Evolutionary conservation across 2,329 filamentous ascomycete species (phyloP).

Genomic region (Epichloe glyceriae): DNA sequence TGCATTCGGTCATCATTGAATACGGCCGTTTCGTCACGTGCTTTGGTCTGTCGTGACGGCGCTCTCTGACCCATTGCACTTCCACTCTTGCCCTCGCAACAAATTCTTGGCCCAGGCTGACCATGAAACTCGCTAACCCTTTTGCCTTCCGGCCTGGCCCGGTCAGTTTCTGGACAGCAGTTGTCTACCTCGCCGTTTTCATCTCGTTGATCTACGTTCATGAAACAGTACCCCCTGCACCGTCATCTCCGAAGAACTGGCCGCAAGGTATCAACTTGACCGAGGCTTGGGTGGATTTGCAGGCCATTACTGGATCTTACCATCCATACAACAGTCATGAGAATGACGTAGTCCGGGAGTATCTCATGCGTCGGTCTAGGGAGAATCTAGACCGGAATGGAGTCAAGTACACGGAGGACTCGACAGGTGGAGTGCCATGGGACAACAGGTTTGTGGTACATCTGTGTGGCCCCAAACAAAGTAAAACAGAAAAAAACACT

Average conservation of each 20-base stretch:
- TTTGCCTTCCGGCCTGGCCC: conserved; percentile 69
- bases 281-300: conserved; percentile 77
- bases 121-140: conserved; percentile 32
- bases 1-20: not conserved
- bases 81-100: not conserved
- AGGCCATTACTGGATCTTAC: conserved; percentile 58
- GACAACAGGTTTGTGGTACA: conserved; percentile 1
- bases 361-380: conserved; percentile 58
- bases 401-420: conserved; percentile 32
- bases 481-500: not conserved
- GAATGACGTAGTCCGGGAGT: conserved; percentile 70
- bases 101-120: not conserved
- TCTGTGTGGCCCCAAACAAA: not conserved
- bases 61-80: not conserved
- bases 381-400: conserved; percentile 54
- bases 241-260: conserved; percentile 36
- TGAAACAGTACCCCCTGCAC: conserved; percentile 58
- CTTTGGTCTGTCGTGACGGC: not conserved
- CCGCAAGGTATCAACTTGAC: conserved; percentile 59
- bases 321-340: conserved; percentile 81
- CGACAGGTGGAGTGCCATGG: conserved; percentile 19
- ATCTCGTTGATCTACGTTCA: conserved; percentile 62
- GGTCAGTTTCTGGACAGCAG: conserved; percentile 66
- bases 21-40: not conserved
- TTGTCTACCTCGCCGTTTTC: conserved; percentile 66